Evolutionary conservation across 345 rosid species (phyloP), one percentile per base, ranked within the genome.

Genomic region (Moringa oleifera): DNA sequence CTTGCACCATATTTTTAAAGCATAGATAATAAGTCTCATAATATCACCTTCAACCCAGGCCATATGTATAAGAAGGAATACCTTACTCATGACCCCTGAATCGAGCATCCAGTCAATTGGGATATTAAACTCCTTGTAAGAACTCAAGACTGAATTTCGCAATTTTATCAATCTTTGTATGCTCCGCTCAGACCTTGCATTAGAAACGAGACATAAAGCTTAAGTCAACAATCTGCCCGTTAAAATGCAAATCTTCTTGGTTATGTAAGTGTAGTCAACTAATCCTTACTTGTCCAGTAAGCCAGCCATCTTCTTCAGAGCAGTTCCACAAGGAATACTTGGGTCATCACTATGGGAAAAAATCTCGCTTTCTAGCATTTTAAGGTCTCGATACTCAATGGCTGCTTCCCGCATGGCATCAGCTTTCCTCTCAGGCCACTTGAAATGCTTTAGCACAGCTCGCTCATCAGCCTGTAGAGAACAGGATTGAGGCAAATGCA

Each of bases 41-140:
- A 28, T 28, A 8, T 2, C 3, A 28, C 8, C 33, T 8, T 28
- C 33, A 56, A 13, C 23, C 31, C 45, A 58, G 21, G 5, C 7
- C 51, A 28, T 19, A 22, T 36, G 52, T 17, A 33, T n/a, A 41
- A 17, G 3, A 61, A 18, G 18, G 20, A 41, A 49, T 45, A 85
- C 98, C 78, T 77, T 86, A 62, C 61, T 76, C 66, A 79, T 75
- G 57, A 89, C 78, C 65, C 95, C 96, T 1, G 89, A 71, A 71
- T 92, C 98, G 55, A 85, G 88, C 96, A 89, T 87, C 98, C 96
- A 92, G 60, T 80, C 85, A 25, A 77, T 81, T 54, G 96, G 98
- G 72, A 92, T 82, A 60, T 79, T 81, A 65, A 66, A 84, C 45
- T 85, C 89, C 51, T 83, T 79, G 63, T 87, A 89, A 57, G 86